Percentiles rank a stretch among this genome's conserved stretches.
These are phyloP conservation scores for Paecilomyces fulvus DNA, from an alignment of 2,329 filamentous ascomycete species.

Conservation along the genomic window DNA sequence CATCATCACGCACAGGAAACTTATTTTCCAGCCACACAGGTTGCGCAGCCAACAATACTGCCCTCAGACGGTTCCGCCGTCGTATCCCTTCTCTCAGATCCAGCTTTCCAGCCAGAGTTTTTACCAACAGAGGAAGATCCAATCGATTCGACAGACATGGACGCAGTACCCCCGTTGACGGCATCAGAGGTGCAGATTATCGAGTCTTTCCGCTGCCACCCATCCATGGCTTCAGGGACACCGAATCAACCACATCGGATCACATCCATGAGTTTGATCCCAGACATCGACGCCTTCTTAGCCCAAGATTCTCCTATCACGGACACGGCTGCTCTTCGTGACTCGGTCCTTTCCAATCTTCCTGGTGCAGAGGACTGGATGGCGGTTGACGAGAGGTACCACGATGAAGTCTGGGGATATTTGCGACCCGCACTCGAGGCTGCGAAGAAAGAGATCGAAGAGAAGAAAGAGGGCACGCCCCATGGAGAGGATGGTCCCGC, in stretches of 20 bases:
- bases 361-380: constrained; percentile 27
- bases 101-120: constrained; percentile 23
- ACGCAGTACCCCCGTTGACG: constrained; percentile 15
- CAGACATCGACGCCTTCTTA: constrained; percentile 25
- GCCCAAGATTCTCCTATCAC: constrained; percentile 11
- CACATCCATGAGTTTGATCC: constrained; percentile 22
- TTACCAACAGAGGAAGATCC: constrained; percentile 15
- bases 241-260: constrained; percentile 9
- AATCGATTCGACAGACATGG: constrained; percentile 14
- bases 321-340: constrained; percentile 16
- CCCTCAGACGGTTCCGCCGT: constrained; percentile 34
- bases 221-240: constrained; percentile 1
- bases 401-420: constrained; percentile 62
- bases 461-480: constrained; percentile 12
- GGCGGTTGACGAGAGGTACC: constrained; percentile 27
- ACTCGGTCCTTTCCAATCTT: constrained; percentile 20
- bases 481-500: constrained; percentile 25
- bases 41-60: constrained; percentile 5
- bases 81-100: constrained; percentile 27
- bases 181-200: constrained; percentile 19
- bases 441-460: constrained; percentile 49
- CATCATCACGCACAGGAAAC: not conserved
- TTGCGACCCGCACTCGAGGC: constrained; percentile 48
- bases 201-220: constrained; percentile 23
- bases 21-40: not conserved